These are phyloP conservation scores for Tylopilus sp. DNA, from an alignment of 1,284 basidiomycete genomes.

Conservation along the genomic window DNA sequence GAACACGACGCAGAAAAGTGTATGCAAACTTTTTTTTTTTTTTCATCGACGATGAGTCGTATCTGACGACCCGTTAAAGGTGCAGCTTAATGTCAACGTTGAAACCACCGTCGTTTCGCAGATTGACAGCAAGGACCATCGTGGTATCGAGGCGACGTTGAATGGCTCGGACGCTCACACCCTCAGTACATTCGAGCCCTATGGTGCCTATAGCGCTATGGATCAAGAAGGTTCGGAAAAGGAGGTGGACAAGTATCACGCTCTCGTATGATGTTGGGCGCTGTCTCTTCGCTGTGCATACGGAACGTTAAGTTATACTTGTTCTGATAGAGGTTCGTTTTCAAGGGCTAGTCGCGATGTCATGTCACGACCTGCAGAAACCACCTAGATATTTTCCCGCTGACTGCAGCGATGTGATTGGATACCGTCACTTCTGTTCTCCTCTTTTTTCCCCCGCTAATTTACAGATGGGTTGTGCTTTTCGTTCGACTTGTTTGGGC, in stretches of 20 bases:
- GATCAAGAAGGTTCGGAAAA: constrained; percentile 21
- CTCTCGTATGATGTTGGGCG: constrained; percentile 14
- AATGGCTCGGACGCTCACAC: neutral
- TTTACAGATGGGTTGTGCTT: too few species aligned
- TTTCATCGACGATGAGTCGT: rapidly evolving
- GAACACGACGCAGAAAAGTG: constrained; percentile 19
- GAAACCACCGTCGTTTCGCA: constrained; percentile 34
- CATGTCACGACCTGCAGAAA: neutral
- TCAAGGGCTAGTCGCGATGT: neutral
- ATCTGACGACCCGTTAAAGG: neutral
- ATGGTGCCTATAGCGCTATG: constrained; percentile 4
- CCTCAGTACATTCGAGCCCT: constrained; percentile 13
- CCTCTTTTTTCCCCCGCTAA: neutral
- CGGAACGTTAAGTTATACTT: neutral
- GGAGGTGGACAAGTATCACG: constrained; percentile 16
- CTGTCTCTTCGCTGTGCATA: neutral
- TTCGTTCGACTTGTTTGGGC: too few species aligned
- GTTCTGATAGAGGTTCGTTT: neutral
- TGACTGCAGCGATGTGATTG: neutral
- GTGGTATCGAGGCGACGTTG: constrained; percentile 18
- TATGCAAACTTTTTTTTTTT: constrained; percentile 6
- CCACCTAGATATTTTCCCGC: neutral
- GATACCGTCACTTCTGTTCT: neutral
- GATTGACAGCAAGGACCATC: constrained; percentile 21
- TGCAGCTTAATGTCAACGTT: constrained; percentile 33